phyloP scores from a whole-genome alignment of 495 filamentous ascomycete species.

The Hypoxylon lienhwacheense region DNA sequence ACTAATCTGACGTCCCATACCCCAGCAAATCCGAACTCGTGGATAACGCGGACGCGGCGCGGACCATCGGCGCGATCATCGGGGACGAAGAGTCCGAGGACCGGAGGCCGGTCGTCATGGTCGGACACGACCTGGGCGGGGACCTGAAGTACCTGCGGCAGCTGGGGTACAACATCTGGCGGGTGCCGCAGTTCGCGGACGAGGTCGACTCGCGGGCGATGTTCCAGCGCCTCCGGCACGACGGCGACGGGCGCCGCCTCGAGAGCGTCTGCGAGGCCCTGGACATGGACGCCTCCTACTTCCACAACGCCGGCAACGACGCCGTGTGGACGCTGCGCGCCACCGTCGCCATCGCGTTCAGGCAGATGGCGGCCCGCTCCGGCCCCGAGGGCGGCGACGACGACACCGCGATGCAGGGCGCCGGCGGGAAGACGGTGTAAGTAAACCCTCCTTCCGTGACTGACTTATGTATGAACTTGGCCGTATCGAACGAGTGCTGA shows the following conservation, averaged over 20 bases:
- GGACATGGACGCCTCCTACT: slow-evolving; percentile 60
- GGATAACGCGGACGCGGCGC: slow-evolving; percentile 3
- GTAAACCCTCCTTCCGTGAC: too few species aligned
- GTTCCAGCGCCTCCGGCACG: slow-evolving; percentile 60
- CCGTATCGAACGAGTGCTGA: slow-evolving; percentile 3
- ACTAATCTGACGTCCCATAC: background rate
- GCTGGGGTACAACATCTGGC: slow-evolving; percentile 61
- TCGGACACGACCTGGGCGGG: slow-evolving; percentile 69
- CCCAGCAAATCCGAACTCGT: slow-evolving; percentile 43
- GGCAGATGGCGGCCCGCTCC: slow-evolving; percentile 26
- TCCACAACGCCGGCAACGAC: slow-evolving; percentile 96
- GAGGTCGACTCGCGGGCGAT: slow-evolving; percentile 70
- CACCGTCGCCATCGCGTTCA: slow-evolving; percentile 68
- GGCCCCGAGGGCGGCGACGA: too few species aligned
- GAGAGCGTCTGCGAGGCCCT: slow-evolving; percentile 63
- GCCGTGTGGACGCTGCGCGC: slow-evolving; percentile 80
- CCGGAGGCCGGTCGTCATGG: slow-evolving; percentile 67
- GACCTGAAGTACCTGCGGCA: slow-evolving; percentile 68
- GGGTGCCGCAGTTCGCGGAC: slow-evolving; percentile 59
- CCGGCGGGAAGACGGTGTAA: too few species aligned
- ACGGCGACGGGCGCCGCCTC: slow-evolving; percentile 58
- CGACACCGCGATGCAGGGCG: too few species aligned
- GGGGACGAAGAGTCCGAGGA: slow-evolving; percentile 27
- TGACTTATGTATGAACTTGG: background rate
- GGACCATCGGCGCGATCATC: slow-evolving; percentile 36